Percentiles rank a stretch among this genome's conserved stretches.
Evolutionary conservation across 306 rosid genomes (phyloP).

Genomic region (Vicia sativa): DNA sequence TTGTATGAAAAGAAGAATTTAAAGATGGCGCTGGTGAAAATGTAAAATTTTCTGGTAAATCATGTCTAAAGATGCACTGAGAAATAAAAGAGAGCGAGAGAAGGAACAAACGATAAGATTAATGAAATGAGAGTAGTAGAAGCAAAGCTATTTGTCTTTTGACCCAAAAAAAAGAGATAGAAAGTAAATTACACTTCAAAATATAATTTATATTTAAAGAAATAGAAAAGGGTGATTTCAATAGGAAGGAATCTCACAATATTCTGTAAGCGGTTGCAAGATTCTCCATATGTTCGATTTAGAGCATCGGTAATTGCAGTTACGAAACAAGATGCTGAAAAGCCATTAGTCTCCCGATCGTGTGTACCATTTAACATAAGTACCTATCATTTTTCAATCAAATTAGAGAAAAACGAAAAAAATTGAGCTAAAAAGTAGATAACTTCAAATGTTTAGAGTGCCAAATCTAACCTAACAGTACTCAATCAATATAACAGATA

Average conservation of each 20-base stretch:
- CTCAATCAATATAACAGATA: slow-evolving; percentile 20
- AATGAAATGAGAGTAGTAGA: background rate
- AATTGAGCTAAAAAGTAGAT: slow-evolving; percentile 18
- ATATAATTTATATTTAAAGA: no score
- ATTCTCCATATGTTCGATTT: slow-evolving; percentile 80
- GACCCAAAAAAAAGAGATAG: no score
- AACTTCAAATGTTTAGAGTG: slow-evolving; percentile 14
- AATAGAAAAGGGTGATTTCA: slow-evolving; percentile 4
- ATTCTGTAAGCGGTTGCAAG: slow-evolving; percentile 58
- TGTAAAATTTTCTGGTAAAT: slow-evolving; percentile 4
- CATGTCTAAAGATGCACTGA: slow-evolving; percentile 4
- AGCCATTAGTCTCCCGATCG: slow-evolving; percentile 86
- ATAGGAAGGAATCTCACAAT: slow-evolving; percentile 48
- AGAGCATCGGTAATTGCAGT: slow-evolving; percentile 89
- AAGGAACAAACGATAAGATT: background rate
- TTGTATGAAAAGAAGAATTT: slow-evolving; percentile 5
- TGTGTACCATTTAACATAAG: slow-evolving; percentile 72
- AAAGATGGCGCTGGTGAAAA: background rate
- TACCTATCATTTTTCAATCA: slow-evolving; percentile 49
- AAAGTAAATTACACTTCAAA: no score
- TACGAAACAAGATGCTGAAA: slow-evolving; percentile 78
- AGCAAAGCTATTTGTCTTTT: background rate
- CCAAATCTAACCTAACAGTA: slow-evolving; percentile 25
- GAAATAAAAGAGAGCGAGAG: slow-evolving; percentile 26
- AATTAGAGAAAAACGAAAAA: slow-evolving; percentile 27